These are phyloP conservation scores for Cladophialophora immunda DNA, from an alignment of 2,329 filamentous ascomycete genomes.

Conservation along the genomic window DNA sequence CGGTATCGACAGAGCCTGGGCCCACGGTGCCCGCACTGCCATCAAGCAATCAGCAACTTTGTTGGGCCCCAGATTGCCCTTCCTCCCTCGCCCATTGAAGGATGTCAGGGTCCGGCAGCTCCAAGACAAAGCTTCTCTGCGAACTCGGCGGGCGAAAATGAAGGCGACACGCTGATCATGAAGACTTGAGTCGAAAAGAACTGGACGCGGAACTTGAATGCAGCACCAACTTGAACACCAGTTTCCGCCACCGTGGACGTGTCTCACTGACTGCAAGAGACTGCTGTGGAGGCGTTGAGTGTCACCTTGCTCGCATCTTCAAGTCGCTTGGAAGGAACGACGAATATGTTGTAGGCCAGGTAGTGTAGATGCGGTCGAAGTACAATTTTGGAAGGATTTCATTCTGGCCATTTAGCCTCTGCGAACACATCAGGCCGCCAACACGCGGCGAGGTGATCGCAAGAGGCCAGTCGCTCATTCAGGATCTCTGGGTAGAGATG, in stretches of 20 bases:
- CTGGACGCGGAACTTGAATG: background rate
- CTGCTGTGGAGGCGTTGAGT: background rate
- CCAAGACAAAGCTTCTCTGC: slow-evolving; percentile 26
- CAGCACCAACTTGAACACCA: background rate
- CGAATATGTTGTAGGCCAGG: background rate
- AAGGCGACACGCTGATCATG: slow-evolving; percentile 30
- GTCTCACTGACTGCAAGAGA: background rate
- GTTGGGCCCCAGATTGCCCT: slow-evolving; percentile 9
- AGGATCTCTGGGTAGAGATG: background rate
- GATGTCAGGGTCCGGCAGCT: background rate
- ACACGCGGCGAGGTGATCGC: background rate
- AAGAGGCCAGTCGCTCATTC: background rate
- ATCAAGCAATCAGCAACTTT: slow-evolving; percentile 11
- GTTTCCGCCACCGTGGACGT: background rate
- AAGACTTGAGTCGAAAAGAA: slow-evolving; percentile 18
- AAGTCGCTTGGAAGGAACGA: background rate
- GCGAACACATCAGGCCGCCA: background rate
- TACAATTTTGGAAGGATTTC: background rate
- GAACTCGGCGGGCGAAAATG: slow-evolving; percentile 27
- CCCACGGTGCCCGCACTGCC: slow-evolving; percentile 29
- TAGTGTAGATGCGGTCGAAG: background rate
- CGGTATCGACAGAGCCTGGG: slow-evolving; percentile 28
- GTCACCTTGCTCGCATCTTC: background rate
- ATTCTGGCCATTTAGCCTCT: background rate
- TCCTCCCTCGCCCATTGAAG: slow-evolving; percentile 9